phyloP scores from a whole-genome alignment of 108 stramenopile species.

The Fistulifera pelliculosa region DNA sequence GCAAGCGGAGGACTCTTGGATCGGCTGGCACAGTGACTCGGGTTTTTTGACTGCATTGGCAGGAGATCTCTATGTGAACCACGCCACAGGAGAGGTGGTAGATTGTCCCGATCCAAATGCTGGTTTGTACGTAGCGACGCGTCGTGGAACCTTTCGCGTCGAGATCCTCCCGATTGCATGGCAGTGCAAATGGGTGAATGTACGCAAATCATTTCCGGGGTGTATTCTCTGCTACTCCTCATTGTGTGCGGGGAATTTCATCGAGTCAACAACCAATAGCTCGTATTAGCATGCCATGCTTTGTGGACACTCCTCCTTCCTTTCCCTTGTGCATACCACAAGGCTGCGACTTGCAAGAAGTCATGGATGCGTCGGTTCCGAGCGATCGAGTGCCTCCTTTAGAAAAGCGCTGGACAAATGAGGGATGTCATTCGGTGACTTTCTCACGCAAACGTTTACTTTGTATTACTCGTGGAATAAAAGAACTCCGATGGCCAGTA shows the following conservation, averaged over 20 bases:
- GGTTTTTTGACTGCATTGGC: slow-evolving; percentile 89
- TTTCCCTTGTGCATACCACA: slow-evolving; percentile 54
- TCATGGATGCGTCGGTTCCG: slow-evolving; percentile 23
- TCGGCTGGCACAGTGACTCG: slow-evolving; percentile 90
- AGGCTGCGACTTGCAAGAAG: slow-evolving; percentile 38
- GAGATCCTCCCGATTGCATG: slow-evolving; percentile 78
- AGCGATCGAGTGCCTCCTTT: slow-evolving; percentile 66
- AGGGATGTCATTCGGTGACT: slow-evolving; percentile 85
- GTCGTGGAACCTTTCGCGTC: slow-evolving; percentile 46
- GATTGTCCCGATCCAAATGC: slow-evolving; percentile 51
- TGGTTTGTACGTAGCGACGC: slow-evolving; percentile 74
- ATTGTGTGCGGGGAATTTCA: slow-evolving; percentile 73
- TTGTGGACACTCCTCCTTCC: slow-evolving; percentile 74
- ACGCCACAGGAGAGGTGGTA: slow-evolving; percentile 47
- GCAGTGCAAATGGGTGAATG: slow-evolving; percentile 92
- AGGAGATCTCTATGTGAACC: slow-evolving; percentile 77
- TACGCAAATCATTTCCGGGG: slow-evolving; percentile 87
- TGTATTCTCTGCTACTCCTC: slow-evolving; percentile 81
- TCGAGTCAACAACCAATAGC: slow-evolving; percentile 25
- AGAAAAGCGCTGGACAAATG: slow-evolving; percentile 51
- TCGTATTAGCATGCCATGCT: slow-evolving; percentile 69
- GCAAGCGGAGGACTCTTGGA: slow-evolving; percentile 72
- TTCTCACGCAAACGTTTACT: slow-evolving; percentile 65
- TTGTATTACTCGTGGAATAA: slow-evolving; percentile 58
- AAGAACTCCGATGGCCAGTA: neutral